A percentile compares a stretch with the other conserved stretches of the same genome.
These are phyloP conservation scores for Backusella tarrabulga DNA, from an alignment of 192 early-diverging fungal species.

Conservation along the genomic window DNA sequence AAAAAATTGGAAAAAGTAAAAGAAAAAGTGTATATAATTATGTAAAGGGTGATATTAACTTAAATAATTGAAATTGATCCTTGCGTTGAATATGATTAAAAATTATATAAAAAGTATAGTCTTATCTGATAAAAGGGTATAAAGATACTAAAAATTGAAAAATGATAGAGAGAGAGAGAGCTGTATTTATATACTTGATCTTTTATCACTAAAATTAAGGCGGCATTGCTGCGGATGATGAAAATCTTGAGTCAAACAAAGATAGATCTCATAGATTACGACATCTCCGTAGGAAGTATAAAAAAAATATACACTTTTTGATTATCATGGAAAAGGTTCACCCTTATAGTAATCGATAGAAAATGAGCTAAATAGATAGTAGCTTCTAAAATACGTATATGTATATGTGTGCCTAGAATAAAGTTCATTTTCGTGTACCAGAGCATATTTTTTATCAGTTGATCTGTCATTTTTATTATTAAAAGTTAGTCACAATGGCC, in stretches of 20 bases:
- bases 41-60: background rate
- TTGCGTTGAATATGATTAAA: background rate
- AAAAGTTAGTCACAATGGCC: background rate
- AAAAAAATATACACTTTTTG: background rate
- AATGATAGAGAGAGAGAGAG: background rate
- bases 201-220: background rate
- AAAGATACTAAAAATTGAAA: background rate
- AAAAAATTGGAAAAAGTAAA: background rate
- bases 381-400: background rate
- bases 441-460: background rate
- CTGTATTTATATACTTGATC: background rate
- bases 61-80: background rate
- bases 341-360: background rate
- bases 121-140: background rate
- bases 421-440: background rate
- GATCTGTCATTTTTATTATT: constrained; percentile 3
- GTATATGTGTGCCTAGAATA: background rate
- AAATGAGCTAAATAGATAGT: background rate
- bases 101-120: background rate
- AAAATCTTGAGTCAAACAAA: background rate
- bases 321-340: background rate
- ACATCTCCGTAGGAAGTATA: background rate
- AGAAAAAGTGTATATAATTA: background rate
- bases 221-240: background rate
- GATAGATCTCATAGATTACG: background rate